These are phyloP conservation scores for Yamadazyma philogaea DNA, from an alignment of 805 yeast species.

Conservation along the genomic window DNA sequence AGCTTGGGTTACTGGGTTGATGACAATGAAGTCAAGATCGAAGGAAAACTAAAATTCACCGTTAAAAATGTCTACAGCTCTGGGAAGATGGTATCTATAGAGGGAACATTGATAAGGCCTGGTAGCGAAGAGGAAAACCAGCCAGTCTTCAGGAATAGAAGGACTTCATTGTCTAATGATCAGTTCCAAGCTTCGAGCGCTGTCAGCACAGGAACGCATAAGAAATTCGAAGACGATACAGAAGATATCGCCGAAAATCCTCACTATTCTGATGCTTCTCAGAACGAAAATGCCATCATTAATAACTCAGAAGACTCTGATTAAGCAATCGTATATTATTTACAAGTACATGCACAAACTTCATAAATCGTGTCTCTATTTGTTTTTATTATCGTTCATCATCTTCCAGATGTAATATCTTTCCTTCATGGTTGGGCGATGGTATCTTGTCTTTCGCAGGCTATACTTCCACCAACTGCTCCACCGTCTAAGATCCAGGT, in stretches of 20 bases:
- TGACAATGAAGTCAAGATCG: conserved; percentile 66
- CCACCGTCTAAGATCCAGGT: conserved; percentile 2
- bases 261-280: conserved; percentile 18
- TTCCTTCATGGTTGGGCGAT: conserved; percentile 35
- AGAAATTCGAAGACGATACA: conserved; percentile 45
- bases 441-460: conserved; percentile 9
- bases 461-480: not conserved
- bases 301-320: conserved; percentile 25
- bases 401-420: conserved; percentile 42
- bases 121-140: conserved; percentile 53
- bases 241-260: conserved; percentile 13
- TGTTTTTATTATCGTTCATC: conserved; percentile 36
- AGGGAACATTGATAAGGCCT: conserved; percentile 75
- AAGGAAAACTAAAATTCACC: conserved; percentile 77
- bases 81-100: conserved; percentile 80
- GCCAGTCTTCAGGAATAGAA: conserved; percentile 48
- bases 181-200: conserved; percentile 20
- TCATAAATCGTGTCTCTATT: conserved; percentile 4
- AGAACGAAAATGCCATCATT: conserved; percentile 23
- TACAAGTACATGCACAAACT: conserved; percentile 8
- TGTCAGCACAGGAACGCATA: conserved; percentile 26
- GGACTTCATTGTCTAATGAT: conserved; percentile 18
- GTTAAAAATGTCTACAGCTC: conserved; percentile 70
- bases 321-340: conserved; percentile 1
- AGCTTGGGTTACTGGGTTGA: conserved; percentile 90